Conservation (phyloP, 2,329 filamentous ascomycete genomes). For the Colletotrichum acutatum region DNA sequence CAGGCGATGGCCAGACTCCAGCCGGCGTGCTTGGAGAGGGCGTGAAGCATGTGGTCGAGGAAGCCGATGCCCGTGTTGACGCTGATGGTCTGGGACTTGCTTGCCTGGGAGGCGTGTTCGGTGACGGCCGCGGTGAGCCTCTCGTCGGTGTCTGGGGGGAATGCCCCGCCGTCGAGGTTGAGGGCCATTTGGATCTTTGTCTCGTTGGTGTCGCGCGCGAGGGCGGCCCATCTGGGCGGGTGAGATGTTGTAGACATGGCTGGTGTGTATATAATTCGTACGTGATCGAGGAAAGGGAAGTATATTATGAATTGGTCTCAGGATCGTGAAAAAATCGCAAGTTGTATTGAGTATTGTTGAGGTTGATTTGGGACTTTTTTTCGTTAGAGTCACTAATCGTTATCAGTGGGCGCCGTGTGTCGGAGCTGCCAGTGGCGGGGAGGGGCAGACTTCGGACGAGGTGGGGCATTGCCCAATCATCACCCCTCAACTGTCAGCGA, state of each 20-base stretch:
- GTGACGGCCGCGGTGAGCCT: conserved; percentile 58
- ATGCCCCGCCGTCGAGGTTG: conserved; percentile 90
- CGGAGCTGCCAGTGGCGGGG: conserved; percentile 26
- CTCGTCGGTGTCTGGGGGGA: conserved; percentile 72
- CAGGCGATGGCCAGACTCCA: conserved; percentile 90
- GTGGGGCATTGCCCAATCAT: conserved; percentile 35
- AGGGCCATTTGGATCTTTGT: conserved; percentile 95
- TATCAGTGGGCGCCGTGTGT: conserved; percentile 16
- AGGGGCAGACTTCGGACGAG: background rate
- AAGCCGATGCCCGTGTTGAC: conserved; percentile 97
- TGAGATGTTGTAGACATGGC: conserved; percentile 31
- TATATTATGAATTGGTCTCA: background rate
- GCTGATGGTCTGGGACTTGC: conserved; percentile 85
- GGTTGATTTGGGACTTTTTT: conserved; percentile 1
- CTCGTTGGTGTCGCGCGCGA: conserved; percentile 95
- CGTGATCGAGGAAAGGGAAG: background rate
- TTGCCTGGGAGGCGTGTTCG: conserved; percentile 85
- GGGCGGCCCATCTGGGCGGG: conserved; percentile 73
- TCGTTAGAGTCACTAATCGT: conserved; percentile 23
- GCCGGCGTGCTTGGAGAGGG: conserved; percentile 92
- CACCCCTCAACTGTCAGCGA: conserved; percentile 8
- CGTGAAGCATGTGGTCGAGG: conserved; percentile 98
- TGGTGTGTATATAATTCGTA: background rate
- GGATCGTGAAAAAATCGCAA: background rate
- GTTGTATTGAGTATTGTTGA: background rate